Conservation (phyloP, 2,329 filamentous ascomycete species). For the Aaosphaeria pasadenensis region DNA sequence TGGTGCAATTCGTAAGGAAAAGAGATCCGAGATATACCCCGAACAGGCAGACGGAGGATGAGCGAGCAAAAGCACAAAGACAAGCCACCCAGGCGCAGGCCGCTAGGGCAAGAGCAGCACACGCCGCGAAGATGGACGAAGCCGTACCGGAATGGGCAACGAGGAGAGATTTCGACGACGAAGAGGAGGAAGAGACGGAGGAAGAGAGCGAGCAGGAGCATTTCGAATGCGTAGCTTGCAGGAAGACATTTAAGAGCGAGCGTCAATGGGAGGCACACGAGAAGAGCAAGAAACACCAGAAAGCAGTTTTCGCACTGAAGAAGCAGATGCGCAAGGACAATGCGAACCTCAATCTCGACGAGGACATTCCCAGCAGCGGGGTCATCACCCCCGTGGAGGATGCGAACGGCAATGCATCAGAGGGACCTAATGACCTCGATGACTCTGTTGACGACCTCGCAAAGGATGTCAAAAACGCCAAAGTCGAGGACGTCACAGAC, state of each 20-base stretch:
- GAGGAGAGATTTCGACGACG: conserved; percentile 54
- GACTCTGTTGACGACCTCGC: conserved; percentile 19
- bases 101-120: conserved; percentile 74
- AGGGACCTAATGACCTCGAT: background rate
- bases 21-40: conserved; percentile 81
- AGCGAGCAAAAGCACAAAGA: conserved; percentile 74
- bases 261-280: conserved; percentile 90
- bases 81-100: conserved; percentile 82
- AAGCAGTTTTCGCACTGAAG: conserved; percentile 76
- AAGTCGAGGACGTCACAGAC: conserved; percentile 22
- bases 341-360: conserved; percentile 51
- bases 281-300: conserved; percentile 93
- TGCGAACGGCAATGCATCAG: conserved; percentile 16
- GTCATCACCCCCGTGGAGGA: conserved; percentile 31
- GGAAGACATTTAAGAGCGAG: conserved; percentile 78
- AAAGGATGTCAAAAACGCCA: background rate
- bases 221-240: conserved; percentile 62
- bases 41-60: conserved; percentile 73
- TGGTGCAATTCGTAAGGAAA: conserved; percentile 87
- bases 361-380: conserved; percentile 31
- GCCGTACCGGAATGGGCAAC: conserved; percentile 74
- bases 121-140: conserved; percentile 69
- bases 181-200: conserved; percentile 53
- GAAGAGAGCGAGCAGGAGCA: conserved; percentile 50
- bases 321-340: conserved; percentile 83